These are phyloP conservation scores for Corchorus capsularis DNA, from an alignment of 345 rosid genomes.

Conservation along the genomic window DNA sequence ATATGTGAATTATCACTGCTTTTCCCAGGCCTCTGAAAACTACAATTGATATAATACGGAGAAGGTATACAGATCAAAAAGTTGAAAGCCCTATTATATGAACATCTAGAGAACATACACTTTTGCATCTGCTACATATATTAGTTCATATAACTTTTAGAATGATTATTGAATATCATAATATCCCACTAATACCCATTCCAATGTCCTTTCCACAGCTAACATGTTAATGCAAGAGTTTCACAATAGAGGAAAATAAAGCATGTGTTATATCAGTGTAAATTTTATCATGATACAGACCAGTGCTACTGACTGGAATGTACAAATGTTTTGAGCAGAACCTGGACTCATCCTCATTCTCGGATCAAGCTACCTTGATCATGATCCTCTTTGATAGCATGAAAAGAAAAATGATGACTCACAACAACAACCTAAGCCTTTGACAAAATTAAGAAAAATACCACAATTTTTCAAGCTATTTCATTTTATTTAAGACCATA, in stretches of 20 bases:
- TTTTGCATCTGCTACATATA: background rate
- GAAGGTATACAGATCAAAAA: background rate
- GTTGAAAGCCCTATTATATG: slow-evolving; percentile 10
- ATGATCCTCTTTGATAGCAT: too few relatives aligned
- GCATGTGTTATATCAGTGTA: background rate
- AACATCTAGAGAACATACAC: background rate
- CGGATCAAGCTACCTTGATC: too few relatives aligned
- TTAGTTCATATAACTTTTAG: background rate
- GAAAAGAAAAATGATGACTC: too few relatives aligned
- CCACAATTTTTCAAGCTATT: background rate
- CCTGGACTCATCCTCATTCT: too few relatives aligned
- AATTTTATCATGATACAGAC: too few relatives aligned
- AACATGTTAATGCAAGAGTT: background rate
- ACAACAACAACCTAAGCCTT: too few relatives aligned
- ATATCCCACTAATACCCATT: background rate
- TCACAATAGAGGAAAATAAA: background rate
- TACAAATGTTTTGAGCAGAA: too few relatives aligned
- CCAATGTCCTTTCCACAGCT: background rate
- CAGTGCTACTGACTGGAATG: too few relatives aligned
- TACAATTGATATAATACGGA: background rate
- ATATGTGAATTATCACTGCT: slow-evolving; percentile 4
- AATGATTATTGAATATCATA: background rate
- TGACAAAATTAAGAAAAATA: too few relatives aligned
- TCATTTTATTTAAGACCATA: background rate
- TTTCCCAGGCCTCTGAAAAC: background rate